A percentile compares a stretch with the other conserved stretches of the same genome.
Evolutionary conservation across 2,329 filamentous ascomycete species (phyloP).

Genomic region (Raffaelea deltoideospora): DNA sequence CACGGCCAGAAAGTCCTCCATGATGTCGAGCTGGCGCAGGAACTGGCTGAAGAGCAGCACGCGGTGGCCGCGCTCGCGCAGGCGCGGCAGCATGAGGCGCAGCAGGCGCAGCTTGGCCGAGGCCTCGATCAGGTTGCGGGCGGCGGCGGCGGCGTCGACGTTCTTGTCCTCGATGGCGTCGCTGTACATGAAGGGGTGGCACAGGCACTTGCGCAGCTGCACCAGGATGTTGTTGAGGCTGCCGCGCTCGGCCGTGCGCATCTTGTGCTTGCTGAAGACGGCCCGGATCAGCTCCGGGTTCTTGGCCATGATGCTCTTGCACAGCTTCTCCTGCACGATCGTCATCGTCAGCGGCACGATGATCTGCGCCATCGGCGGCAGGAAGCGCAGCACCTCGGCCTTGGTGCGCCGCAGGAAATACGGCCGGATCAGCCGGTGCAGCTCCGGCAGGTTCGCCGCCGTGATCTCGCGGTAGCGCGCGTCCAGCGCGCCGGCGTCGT

Average conservation of each 20-base stretch:
- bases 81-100: constrained; percentile 72
- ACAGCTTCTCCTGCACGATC: constrained; percentile 80
- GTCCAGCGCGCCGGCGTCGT: constrained; percentile 60
- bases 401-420: constrained; percentile 68
- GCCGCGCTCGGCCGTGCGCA: constrained; percentile 57
- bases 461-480: constrained; percentile 63
- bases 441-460: constrained; percentile 61
- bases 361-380: constrained; percentile 87
- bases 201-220: constrained; percentile 86
- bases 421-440: constrained; percentile 71
- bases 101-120: constrained; percentile 79
- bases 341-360: constrained; percentile 96
- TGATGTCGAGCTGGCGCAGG: constrained; percentile 68
- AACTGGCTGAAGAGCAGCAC: constrained; percentile 97
- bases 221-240: constrained; percentile 89
- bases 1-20: constrained; percentile 80
- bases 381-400: constrained; percentile 73
- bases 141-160: constrained; percentile 42
- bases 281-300: constrained; percentile 79
- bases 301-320: constrained; percentile 83
- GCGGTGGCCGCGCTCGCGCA: constrained; percentile 71
- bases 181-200: constrained; percentile 93
- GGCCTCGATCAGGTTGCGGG: constrained; percentile 78
- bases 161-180: constrained; percentile 74
- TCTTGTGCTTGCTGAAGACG: constrained; percentile 57